phyloP scores from a whole-genome alignment of 331 rosid species.

The Telfairia occidentalis region DNA sequence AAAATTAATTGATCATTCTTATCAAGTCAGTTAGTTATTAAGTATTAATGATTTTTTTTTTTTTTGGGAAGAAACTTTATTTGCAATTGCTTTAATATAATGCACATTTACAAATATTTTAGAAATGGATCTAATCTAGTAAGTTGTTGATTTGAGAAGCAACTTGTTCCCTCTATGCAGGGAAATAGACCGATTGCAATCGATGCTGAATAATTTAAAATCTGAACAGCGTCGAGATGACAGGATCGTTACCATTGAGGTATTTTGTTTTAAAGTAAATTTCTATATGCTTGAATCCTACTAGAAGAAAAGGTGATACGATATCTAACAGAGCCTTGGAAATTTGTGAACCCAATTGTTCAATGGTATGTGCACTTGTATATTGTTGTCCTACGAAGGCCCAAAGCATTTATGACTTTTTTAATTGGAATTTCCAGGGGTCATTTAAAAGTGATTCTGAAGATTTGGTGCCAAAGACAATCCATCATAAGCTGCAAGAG shows the following conservation, averaged over 20 bases:
- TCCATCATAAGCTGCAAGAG: constrained; percentile 21
- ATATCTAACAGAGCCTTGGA: neutral
- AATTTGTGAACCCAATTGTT: neutral
- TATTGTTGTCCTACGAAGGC: neutral
- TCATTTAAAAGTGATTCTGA: constrained; percentile 26
- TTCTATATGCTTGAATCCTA: neutral
- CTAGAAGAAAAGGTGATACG: neutral
- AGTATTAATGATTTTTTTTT: neutral
- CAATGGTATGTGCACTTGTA: neutral
- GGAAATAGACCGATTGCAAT: constrained; percentile 48
- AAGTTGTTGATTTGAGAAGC: neutral
- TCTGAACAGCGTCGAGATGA: constrained; percentile 20
- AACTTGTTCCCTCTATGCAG: constrained; percentile 29
- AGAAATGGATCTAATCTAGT: neutral
- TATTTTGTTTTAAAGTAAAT: constrained; percentile 19
- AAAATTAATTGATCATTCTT: neutral
- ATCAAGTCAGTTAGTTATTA: neutral
- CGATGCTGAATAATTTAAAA: constrained; percentile 22
- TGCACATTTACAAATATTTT: neutral
- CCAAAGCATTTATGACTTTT: neutral
- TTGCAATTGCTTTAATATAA: neutral
- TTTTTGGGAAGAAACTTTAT: neutral
- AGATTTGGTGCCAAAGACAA: constrained; percentile 22
- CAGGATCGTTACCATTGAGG: constrained; percentile 31
- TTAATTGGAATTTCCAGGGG: constrained; percentile 12